Evolutionary conservation across 1,139 yeast species (phyloP).

Genomic region (Nakaseomyces glabratus): DNA sequence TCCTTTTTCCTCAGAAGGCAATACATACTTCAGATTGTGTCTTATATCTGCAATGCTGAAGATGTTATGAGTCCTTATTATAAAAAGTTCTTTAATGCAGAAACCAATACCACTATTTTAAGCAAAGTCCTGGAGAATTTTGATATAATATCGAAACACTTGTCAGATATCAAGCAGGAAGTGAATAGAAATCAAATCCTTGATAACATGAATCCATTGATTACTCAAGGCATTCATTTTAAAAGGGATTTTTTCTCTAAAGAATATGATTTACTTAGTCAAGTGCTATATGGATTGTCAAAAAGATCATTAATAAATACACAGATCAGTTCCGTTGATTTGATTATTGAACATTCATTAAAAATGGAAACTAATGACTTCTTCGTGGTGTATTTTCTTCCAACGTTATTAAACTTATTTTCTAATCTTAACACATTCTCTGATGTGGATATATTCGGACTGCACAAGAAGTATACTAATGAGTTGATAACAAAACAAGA

Average conservation of each 20-base stretch:
- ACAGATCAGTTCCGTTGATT: conserved; percentile 34
- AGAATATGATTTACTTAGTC: conserved; percentile 68
- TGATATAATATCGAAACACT: conserved; percentile 45
- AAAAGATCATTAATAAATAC: conserved; percentile 34
- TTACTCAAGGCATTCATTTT: conserved; percentile 47
- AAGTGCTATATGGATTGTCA: conserved; percentile 46
- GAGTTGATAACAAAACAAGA: conserved; percentile 33
- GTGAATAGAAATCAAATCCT: conserved; percentile 59
- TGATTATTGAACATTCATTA: conserved; percentile 37
- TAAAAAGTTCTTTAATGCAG: conserved; percentile 16
- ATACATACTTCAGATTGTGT: conserved; percentile 60
- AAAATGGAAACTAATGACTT: conserved; percentile 50
- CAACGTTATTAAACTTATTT: conserved; percentile 45
- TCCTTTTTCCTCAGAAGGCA: conserved; percentile 60
- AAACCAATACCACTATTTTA: conserved; percentile 31
- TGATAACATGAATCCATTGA: conserved; percentile 41
- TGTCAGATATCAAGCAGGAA: conserved; percentile 48
- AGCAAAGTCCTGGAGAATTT: conserved; percentile 45
- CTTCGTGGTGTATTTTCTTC: conserved; percentile 55
- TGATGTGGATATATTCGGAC: conserved; percentile 31
- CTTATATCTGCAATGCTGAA: conserved; percentile 41
- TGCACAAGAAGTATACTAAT: conserved; percentile 32
- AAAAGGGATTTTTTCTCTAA: conserved; percentile 53
- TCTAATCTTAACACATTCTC: conserved; percentile 30
- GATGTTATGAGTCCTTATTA: conserved; percentile 19